Conservation (phyloP, 805 yeast species). For the Cyberlindnera japonica region DNA sequence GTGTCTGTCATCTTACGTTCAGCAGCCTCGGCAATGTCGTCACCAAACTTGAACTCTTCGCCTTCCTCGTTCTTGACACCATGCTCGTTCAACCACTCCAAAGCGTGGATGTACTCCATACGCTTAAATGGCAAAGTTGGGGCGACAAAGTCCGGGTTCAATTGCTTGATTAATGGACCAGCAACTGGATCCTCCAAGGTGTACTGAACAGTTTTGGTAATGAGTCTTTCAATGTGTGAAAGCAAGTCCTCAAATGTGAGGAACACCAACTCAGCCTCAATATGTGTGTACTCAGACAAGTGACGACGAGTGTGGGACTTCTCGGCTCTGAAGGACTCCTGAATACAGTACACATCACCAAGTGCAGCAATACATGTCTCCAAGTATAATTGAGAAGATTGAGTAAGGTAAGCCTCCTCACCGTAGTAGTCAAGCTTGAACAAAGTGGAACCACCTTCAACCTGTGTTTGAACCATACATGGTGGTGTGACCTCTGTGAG, state of each 20-base stretch:
- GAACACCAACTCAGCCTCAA: slow-evolving; percentile 92
- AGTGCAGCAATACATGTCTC: slow-evolving; percentile 95
- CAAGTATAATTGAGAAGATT: slow-evolving; percentile 92
- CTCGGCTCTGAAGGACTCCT: slow-evolving; percentile 99
- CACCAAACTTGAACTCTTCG: slow-evolving; percentile 90
- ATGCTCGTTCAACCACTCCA: slow-evolving; percentile 95
- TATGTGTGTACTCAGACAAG: slow-evolving; percentile 92
- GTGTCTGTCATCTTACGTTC: slow-evolving; percentile 98
- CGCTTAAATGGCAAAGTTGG: slow-evolving; percentile 88
- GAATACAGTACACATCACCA: slow-evolving; percentile 96
- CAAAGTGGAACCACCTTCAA: slow-evolving; percentile 97
- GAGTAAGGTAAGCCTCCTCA: slow-evolving; percentile 94
- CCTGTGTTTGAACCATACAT: slow-evolving; percentile 99
- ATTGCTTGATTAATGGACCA: slow-evolving; percentile 83
- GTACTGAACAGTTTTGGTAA: slow-evolving; percentile 65
- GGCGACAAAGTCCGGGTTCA: slow-evolving; percentile 86
- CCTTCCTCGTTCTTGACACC: slow-evolving; percentile 94
- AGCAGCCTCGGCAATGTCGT: slow-evolving; percentile 99
- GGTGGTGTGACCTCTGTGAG: slow-evolving; percentile 96
- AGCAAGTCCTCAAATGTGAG: slow-evolving; percentile 82
- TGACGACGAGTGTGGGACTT: slow-evolving; percentile 98
- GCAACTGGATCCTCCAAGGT: slow-evolving; percentile 88
- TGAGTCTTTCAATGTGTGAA: slow-evolving; percentile 75
- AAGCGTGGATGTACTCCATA: slow-evolving; percentile 85
- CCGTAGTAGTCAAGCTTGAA: slow-evolving; percentile 94